Evolutionary conservation across 1,139 yeast species (phyloP), one percentile per base, ranked within the genome.

Genomic region (Pichia sp.): DNA sequence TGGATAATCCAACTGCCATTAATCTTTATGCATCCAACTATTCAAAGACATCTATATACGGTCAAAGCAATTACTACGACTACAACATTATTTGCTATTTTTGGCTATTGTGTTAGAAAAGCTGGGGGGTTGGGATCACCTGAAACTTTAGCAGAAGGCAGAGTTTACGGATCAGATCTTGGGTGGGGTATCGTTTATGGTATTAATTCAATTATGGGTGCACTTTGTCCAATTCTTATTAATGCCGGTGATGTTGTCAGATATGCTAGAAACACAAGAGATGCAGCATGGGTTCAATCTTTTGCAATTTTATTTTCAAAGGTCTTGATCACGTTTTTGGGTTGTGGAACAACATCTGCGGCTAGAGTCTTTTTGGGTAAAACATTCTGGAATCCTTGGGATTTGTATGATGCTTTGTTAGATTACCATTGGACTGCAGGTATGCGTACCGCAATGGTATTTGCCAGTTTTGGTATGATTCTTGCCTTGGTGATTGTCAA

Each of bases 171-270:
- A 15, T 72, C 82, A 3, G 83, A 71, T 0, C 75, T 85, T 50
- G 90, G 81, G n/a, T 88, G 96, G 96, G 86, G 85, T 1, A 85
- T 87, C 68, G 78, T 89, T 54, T 53, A 32, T 15, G 58, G 56
- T 8, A 57, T 55, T 15, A 78, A 79, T 63, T 80, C 89, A 15
- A 74, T 85, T 46, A 84, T 88, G 87, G 84, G 84, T 67, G 77
- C 90, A 54, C 75, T 89, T 64, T 90, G 93, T 31, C 87, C 87
- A 70, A 77, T 89, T 66, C 84, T 87, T 64, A 80, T 85, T 60
- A 89, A 89, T 70, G 85, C 92, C 13, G 95, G 96, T 0, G 96
- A 89, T 76, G 87, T 87, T 69, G 77, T 93, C 10, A 81, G 96
- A 67, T 86, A 87, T 65, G 85, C 95, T 10, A 74, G 26, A 73